Evolutionary conservation across 345 rosid genomes (phyloP), one percentile per base, ranked within the genome.

Genomic region (Lepidium aucheri): DNA sequence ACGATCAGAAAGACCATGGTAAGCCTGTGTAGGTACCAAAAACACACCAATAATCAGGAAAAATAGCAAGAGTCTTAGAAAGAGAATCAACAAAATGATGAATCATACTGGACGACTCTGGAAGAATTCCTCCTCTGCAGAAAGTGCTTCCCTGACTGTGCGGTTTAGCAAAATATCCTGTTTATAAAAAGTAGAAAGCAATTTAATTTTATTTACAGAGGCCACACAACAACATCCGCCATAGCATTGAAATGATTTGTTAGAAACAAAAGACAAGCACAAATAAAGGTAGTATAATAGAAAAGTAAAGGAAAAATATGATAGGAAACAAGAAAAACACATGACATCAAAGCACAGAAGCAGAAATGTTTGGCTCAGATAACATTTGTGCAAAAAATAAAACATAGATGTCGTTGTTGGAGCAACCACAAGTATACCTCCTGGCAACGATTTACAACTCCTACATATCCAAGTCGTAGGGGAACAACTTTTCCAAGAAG

Each of bases 371-470:
- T 22, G 24, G 33, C 62, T 5, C 34, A 40, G 26, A 46, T 24
- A n/a, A 57, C 35, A 22, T 22, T 36, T 7, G 39, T 17, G 43
- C 7, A 38, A 13, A 38, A 20, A 7, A 56, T 28, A 38, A 39
- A 7, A 18, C 5, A 39, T 7, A 9, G n/a, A 13, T 4, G 47
- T 39, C 22, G 39, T 8, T 4, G 45, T 57, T 39, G 33, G 35
- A 22, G 62, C 8, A 24, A 61, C 24, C 13, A 46, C 16, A 0
- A 7, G 20, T 61, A 45, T 75, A 86, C 89, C 89, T 84, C 83
- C 63, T 84, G 92, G 44, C 87, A 57, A 69, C 92, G 86, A 76
- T 86, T 86, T 46, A 84, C 89, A 33, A 86, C 87, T 39, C 89
- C 92, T 32, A 84, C 77, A 75, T 82, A 86, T 68, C 92, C 92